Percentiles rank a stretch among this genome's conserved stretches.
These are phyloP conservation scores for Trifolium dubium DNA, from an alignment of 306 rosid species.

Conservation along the genomic window DNA sequence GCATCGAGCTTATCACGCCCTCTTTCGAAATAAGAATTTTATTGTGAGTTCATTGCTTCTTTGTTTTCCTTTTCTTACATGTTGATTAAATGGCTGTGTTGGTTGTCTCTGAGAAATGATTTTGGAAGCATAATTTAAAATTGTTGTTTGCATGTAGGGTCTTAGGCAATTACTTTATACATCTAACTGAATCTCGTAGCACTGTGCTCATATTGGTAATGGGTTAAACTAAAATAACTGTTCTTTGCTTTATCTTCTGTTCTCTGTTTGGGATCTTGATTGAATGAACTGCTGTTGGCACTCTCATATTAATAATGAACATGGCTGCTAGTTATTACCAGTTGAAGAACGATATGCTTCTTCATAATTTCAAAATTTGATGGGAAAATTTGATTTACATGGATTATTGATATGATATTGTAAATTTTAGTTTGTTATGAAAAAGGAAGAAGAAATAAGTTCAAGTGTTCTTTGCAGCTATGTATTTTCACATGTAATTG, in stretches of 20 bases:
- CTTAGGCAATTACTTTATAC: constrained; percentile 1
- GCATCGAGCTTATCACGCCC: constrained; percentile 70
- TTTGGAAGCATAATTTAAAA: constrained; percentile 12
- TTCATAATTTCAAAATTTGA: constrained; percentile 13
- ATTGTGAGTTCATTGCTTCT: constrained; percentile 51
- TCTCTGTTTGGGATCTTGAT: constrained; percentile 6
- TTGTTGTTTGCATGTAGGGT: background rate
- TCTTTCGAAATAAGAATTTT: constrained; percentile 51
- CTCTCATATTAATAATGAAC: constrained; percentile 21
- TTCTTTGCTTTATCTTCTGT: constrained; percentile 4
- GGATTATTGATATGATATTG: background rate
- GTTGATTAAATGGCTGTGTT: constrained; percentile 11
- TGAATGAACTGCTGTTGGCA: constrained; percentile 5
- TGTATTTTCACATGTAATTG: background rate
- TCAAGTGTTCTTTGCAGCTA: background rate
- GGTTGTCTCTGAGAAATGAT: constrained; percentile 2
- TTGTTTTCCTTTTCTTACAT: background rate
- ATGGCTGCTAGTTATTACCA: constrained; percentile 11
- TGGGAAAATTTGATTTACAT: background rate
- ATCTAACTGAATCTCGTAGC: constrained; percentile 17
- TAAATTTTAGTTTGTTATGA: constrained; percentile 3
- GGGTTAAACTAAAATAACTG: background rate
- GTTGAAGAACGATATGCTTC: constrained; percentile 27
- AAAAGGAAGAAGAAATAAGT: background rate
- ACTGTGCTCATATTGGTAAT: background rate